Conservation (phyloP, 2,329 filamentous ascomycete species). For the Fusarium sp. region DNA sequence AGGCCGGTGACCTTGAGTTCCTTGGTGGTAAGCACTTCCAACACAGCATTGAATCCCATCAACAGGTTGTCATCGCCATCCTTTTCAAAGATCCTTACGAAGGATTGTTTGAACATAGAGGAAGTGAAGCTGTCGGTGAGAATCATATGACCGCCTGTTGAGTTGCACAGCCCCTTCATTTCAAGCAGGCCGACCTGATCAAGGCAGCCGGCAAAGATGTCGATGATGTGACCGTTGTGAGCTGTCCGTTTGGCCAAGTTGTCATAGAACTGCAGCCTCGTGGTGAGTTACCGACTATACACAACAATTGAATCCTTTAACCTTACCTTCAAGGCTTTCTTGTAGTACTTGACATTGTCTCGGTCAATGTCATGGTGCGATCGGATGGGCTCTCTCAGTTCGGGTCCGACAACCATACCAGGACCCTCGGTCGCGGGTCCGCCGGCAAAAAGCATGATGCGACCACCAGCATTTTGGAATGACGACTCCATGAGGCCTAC, state of each 20-base stretch:
- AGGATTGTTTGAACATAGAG: constrained; percentile 99
- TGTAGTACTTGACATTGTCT: constrained; percentile 99
- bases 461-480: constrained; percentile 93
- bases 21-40: constrained; percentile 97
- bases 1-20: constrained; percentile 97
- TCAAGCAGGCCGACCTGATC: constrained; percentile 97
- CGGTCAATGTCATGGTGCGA: constrained; percentile 99
- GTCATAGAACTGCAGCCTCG: constrained; percentile 81
- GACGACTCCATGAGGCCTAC: constrained; percentile 92
- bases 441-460: constrained; percentile 97
- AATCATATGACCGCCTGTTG: constrained; percentile 97
- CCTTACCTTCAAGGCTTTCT: constrained; percentile 92
- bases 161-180: constrained; percentile 98
- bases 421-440: constrained; percentile 96
- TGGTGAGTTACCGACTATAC: constrained; percentile 39
- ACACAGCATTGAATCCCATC: constrained; percentile 97
- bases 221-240: constrained; percentile 96
- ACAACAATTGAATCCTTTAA: not conserved
- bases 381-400: constrained; percentile 94
- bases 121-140: constrained; percentile 98
- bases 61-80: constrained; percentile 92
- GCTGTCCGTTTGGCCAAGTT: constrained; percentile 91
- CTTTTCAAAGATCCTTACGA: constrained; percentile 96
- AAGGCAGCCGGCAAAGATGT: constrained; percentile 96
- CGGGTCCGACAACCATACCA: constrained; percentile 95